Evolutionary conservation across 768 basidiomycete genomes (phyloP).

Genomic region (Suillus americanus): DNA sequence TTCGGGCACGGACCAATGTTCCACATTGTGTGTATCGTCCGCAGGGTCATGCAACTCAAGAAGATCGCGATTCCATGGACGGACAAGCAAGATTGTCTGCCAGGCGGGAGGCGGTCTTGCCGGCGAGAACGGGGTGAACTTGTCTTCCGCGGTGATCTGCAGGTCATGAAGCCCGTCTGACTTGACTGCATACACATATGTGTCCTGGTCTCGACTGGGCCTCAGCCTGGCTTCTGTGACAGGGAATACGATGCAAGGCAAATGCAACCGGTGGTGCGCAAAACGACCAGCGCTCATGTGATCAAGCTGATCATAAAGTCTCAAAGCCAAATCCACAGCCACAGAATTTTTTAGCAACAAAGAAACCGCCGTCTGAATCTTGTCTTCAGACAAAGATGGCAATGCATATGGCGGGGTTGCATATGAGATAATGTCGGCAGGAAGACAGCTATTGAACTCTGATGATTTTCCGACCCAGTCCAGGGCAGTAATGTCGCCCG

Average conservation of each 20-base stretch:
- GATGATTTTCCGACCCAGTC: slow-evolving; percentile 8
- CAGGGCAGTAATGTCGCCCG: not conserved
- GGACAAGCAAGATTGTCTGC: not conserved
- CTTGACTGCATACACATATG: not conserved
- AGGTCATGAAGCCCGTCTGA: not conserved
- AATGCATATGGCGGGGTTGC: not conserved
- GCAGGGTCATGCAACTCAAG: not conserved
- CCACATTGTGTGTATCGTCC: too few relatives aligned
- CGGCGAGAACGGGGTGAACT: too few relatives aligned
- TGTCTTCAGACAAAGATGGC: not conserved
- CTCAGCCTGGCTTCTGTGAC: not conserved
- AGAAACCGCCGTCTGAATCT: not conserved
- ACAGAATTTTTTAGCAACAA: not conserved
- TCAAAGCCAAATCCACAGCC: not conserved
- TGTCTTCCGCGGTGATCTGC: not conserved
- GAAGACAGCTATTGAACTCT: slow-evolving; percentile 4
- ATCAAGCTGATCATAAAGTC: not conserved
- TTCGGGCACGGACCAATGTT: too few relatives aligned
- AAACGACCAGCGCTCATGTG: not conserved
- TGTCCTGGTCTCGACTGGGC: not conserved
- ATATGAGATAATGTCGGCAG: not conserved
- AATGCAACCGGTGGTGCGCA: not conserved
- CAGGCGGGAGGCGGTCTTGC: too few relatives aligned
- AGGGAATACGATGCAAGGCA: not conserved
- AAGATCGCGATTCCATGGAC: not conserved